phyloP scores from a whole-genome alignment of 345 rosid genomes.

The Kandelia obovata region DNA sequence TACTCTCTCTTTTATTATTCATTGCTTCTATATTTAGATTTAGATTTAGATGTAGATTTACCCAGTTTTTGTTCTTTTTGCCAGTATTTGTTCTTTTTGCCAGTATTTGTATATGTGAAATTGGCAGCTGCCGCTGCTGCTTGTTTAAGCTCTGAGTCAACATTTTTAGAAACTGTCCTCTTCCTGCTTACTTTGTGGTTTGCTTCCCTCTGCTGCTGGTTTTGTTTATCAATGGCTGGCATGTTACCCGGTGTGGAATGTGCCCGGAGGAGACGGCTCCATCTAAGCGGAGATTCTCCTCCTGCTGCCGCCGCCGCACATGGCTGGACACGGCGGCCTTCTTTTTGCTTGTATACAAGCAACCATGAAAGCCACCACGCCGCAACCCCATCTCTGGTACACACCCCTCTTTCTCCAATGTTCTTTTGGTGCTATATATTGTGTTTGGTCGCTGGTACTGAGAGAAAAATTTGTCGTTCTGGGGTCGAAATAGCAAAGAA shows the following conservation, averaged over 20 bases:
- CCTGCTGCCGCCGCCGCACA: conserved; percentile 17
- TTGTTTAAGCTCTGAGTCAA: background rate
- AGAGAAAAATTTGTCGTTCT: background rate
- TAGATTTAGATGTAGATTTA: too few species aligned
- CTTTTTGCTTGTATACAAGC: conserved; percentile 59
- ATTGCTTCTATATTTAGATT: too few species aligned
- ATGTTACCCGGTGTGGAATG: conserved; percentile 86
- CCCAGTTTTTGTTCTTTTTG: too few species aligned
- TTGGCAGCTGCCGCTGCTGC: too few species aligned
- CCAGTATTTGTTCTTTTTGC: too few species aligned
- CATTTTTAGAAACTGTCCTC: background rate
- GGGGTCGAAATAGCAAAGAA: conserved; percentile 31
- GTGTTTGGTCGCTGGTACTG: background rate
- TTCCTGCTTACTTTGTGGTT: background rate
- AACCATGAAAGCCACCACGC: conserved; percentile 40
- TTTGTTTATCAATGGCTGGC: conserved; percentile 53
- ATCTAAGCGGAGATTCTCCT: conserved; percentile 49
- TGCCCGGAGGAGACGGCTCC: conserved; percentile 71
- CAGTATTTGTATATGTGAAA: too few species aligned
- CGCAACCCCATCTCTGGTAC: conserved; percentile 35
- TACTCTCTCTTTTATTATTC: background rate
- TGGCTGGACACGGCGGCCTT: conserved; percentile 43
- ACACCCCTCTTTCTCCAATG: background rate
- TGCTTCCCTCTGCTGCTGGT: background rate
- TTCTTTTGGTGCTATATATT: background rate